phyloP scores from a whole-genome alignment of 352 stramenopile species.

The Pythium scleroteichum region DNA sequence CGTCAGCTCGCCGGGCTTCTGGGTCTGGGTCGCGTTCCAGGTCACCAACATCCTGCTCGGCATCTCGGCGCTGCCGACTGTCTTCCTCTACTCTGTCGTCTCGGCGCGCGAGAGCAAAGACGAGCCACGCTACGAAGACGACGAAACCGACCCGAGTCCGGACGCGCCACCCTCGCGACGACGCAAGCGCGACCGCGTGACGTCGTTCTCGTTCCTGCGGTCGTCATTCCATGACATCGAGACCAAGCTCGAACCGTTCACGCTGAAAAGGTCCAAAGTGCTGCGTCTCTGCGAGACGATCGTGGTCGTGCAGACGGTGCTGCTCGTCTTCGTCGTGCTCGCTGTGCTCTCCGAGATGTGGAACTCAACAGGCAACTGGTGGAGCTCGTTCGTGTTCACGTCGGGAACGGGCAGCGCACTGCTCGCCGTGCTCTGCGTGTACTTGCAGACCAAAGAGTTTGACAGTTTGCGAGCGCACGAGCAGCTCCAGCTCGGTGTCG shows the following conservation, averaged over 20 bases:
- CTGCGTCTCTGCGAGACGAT: conserved; percentile 68
- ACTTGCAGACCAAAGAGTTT: conserved; percentile 66
- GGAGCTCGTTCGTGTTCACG: conserved; percentile 12
- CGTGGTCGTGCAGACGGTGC: conserved; percentile 61
- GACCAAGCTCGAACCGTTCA: conserved; percentile 35
- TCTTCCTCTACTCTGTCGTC: conserved; percentile 40
- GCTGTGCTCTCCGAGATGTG: background rate
- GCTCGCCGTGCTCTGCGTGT: conserved; percentile 37
- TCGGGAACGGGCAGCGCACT: background rate
- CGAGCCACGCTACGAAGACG: conserved; percentile 1
- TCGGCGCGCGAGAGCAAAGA: background rate
- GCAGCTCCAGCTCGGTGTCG: conserved; percentile 60
- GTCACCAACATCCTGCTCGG: conserved; percentile 59
- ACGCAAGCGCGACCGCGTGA: background rate
- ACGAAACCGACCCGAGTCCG: background rate
- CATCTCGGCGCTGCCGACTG: conserved; percentile 46
- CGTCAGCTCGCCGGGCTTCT: conserved; percentile 33
- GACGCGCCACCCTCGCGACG: background rate
- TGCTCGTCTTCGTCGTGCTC: conserved; percentile 22
- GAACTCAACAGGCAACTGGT: background rate
- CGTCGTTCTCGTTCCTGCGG: conserved; percentile 58
- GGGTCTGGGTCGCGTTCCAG: conserved; percentile 53
- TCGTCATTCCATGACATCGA: conserved; percentile 44
- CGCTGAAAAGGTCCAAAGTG: conserved; percentile 51
- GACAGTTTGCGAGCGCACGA: conserved; percentile 62